phyloP scores from a whole-genome alignment of 2,329 filamentous ascomycete species.

The Fusarium papillatum region DNA sequence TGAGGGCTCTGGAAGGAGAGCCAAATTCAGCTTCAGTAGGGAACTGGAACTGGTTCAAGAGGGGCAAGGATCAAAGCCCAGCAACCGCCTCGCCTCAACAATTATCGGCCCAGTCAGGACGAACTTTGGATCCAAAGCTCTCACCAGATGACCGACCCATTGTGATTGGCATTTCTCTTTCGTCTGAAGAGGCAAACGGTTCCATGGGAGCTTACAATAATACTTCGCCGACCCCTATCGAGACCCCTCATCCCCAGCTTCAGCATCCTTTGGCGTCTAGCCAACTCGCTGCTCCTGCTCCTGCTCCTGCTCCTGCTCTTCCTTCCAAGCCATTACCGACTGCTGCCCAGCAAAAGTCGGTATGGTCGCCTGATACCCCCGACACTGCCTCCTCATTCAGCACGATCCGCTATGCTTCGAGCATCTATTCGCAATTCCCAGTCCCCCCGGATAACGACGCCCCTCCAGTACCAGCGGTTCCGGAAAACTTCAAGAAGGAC shows the following conservation, averaged over 20 bases:
- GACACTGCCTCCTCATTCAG: slow-evolving; percentile 60
- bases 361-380: slow-evolving; percentile 74
- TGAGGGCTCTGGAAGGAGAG: slow-evolving; percentile 71
- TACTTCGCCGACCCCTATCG: slow-evolving; percentile 52
- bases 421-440: slow-evolving; percentile 72
- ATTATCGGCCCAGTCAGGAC: slow-evolving; percentile 34
- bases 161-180: slow-evolving; percentile 78
- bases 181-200: slow-evolving; percentile 55
- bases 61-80: slow-evolving; percentile 50
- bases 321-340: slow-evolving; percentile 30
- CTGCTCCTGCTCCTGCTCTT: not conserved
- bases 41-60: slow-evolving; percentile 69
- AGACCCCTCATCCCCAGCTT: slow-evolving; percentile 22
- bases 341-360: slow-evolving; percentile 57
- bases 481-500: slow-evolving; percentile 55
- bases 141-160: slow-evolving; percentile 81
- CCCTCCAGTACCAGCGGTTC: slow-evolving; percentile 73
- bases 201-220: slow-evolving; percentile 56
- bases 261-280: slow-evolving; percentile 12
- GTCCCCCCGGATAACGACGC: slow-evolving; percentile 53
- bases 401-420: slow-evolving; percentile 64
- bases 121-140: slow-evolving; percentile 59
- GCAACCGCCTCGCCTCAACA: slow-evolving; percentile 42
- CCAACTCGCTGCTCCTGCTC: slow-evolving; percentile 2
- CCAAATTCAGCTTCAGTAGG: slow-evolving; percentile 67